Evolutionary conservation across 2,329 filamentous ascomycete genomes (phyloP).

Genomic region (Sclerotinia borealis): DNA sequence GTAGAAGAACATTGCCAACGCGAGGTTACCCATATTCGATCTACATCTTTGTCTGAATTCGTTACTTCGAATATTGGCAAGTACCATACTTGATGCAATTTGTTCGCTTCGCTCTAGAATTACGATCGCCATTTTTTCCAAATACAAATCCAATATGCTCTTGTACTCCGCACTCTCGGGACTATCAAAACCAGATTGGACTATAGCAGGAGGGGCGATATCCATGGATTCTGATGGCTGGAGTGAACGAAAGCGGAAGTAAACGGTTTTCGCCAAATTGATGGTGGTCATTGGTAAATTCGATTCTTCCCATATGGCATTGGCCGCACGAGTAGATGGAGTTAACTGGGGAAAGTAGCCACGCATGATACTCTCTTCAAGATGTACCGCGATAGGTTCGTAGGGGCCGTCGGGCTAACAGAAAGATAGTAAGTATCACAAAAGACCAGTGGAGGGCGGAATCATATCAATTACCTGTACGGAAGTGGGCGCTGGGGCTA

Average conservation of each 20-base stretch:
- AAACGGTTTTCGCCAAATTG: background rate
- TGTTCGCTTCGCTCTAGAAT: background rate
- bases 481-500: background rate
- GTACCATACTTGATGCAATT: background rate
- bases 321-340: background rate
- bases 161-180: background rate
- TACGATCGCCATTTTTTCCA: rapidly evolving
- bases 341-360: rapidly evolving
- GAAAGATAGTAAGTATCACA: background rate
- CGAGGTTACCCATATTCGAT: background rate
- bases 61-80: background rate
- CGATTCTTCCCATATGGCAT: background rate
- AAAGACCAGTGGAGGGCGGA: too few relatives aligned
- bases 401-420: background rate
- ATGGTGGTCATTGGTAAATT: background rate
- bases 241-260: background rate
- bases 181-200: background rate
- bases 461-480: background rate
- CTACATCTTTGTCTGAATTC: background rate
- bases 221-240: rapidly evolving
- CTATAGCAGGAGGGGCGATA: background rate
- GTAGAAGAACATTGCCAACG: background rate
- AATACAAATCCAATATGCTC: rapidly evolving
- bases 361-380: background rate
- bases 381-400: background rate